A percentile compares a stretch with the other conserved stretches of the same genome.
phyloP scores from a whole-genome alignment of 352 stramenopile genomes.

The Phytophthora lateralis region DNA sequence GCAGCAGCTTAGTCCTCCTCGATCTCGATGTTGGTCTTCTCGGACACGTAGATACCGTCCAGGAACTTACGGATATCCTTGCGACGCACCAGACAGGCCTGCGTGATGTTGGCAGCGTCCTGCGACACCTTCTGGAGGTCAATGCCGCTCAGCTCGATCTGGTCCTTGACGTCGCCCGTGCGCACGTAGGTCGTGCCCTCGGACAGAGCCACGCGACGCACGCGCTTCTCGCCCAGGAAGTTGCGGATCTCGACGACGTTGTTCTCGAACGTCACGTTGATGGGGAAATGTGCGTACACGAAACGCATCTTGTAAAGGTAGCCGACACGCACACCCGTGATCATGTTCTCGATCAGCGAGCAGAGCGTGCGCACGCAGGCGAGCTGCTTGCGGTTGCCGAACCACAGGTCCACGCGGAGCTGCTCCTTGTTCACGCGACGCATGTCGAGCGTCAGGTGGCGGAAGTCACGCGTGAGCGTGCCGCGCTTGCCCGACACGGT shows the following conservation, averaged over 20 bases:
- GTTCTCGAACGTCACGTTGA: slow-evolving; percentile 97
- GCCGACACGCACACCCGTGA: slow-evolving; percentile 97
- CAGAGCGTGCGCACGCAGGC: slow-evolving; percentile 98
- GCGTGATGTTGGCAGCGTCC: slow-evolving; percentile 86
- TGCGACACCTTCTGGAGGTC: slow-evolving; percentile 97
- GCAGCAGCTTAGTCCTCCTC: slow-evolving; percentile 56
- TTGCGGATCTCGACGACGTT: slow-evolving; percentile 98
- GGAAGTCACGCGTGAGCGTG: slow-evolving; percentile 95
- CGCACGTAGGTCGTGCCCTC: slow-evolving; percentile 95
- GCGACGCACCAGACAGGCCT: slow-evolving; percentile 83
- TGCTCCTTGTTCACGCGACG: slow-evolving; percentile 90
- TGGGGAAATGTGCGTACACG: slow-evolving; percentile 99
- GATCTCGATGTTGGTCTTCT: slow-evolving; percentile 92
- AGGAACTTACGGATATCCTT: slow-evolving; percentile 99
- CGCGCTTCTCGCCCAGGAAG: slow-evolving; percentile 99
- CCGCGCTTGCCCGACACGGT: slow-evolving; percentile 96
- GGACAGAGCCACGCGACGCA: slow-evolving; percentile 94
- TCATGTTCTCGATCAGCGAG: slow-evolving; percentile 99
- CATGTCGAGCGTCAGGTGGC: slow-evolving; percentile 97
- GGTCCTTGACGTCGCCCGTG: slow-evolving; percentile 98
- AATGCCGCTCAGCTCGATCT: slow-evolving; percentile 98
- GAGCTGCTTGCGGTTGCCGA: slow-evolving; percentile 98
- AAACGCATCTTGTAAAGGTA: slow-evolving; percentile 99
- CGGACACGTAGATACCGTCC: slow-evolving; percentile 99
- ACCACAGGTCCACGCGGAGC: slow-evolving; percentile 98